Base-by-base conservation (phyloP, 345 rosid species). In the Murraya koenigii region DNA sequence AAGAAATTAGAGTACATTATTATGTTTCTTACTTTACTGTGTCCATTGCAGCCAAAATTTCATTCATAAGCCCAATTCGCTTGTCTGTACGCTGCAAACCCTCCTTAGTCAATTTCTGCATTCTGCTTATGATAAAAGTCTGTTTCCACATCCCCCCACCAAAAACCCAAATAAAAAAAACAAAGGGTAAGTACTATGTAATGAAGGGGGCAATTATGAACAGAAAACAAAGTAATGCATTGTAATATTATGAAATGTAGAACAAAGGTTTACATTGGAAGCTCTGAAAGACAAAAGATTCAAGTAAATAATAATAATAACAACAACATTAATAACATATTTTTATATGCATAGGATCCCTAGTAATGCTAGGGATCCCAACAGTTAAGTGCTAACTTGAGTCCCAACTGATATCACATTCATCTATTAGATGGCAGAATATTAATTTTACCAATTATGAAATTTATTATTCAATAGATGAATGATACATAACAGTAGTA, bases 41-140 rank as follows among this genome's bases (percentile, higher is more conserved):
- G 77, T 96, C 99, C 99, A 96, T 94, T 75, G 99, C 97, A 60
- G 98, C 99, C 90, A 96, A 88, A 85, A 96, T 83, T 86, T 96
- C 99, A 82, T 96, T 96, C 98, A 92, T 96, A 66, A 96, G 94
- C 78, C 99, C 94, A 74, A 96, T 96, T 87, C 99, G 89, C 87
- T 87, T 92, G 89, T 96, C 99, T 47, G 98, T 94, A 77, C 97
- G 98, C 83, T 88, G 98, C 88, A 96, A 84, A 22, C 99, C 99
- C 80, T 96, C 99, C 86, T 91, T 94, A 36, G 97, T 88, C 79
- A 89, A 82, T 78, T 92, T 96, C 84, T 90, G 99, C 83, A 92
- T 89, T 86, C 83, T 94, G 90, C 97, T 96, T 82, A 96, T 92
- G 60, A 96, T 87, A 67, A 91, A 66, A 63, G 99, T 94, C 99